A percentile compares a stretch with the other conserved stretches of the same genome.
phyloP scores from a whole-genome alignment of 345 rosid genomes.

The Melaleuca alternifolia region DNA sequence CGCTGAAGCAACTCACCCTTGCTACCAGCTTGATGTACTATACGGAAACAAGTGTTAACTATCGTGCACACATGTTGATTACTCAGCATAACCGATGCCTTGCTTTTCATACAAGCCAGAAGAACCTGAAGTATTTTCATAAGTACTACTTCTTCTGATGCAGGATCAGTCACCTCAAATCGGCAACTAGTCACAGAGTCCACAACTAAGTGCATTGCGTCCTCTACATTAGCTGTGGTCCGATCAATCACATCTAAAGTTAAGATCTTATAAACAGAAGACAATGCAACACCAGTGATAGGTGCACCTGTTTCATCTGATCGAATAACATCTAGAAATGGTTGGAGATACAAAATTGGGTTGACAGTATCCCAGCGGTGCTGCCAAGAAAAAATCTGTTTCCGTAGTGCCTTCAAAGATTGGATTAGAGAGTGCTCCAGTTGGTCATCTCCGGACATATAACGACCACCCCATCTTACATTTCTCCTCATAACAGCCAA shows the following conservation, averaged over 20 bases:
- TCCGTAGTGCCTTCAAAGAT: conserved; percentile 77
- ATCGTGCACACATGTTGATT: conserved; percentile 97
- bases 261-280: conserved; percentile 81
- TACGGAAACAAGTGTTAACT: conserved; percentile 94
- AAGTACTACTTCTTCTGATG: conserved; percentile 93
- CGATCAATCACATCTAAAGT: conserved; percentile 72
- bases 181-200: conserved; percentile 97
- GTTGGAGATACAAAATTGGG: conserved; percentile 79
- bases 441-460: conserved; percentile 90
- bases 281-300: conserved; percentile 85
- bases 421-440: conserved; percentile 86
- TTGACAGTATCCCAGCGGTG: conserved; percentile 80
- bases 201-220: conserved; percentile 87
- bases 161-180: conserved; percentile 97
- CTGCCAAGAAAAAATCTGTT: conserved; percentile 78
- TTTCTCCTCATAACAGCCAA: conserved; percentile 97
- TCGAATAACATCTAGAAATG: conserved; percentile 81
- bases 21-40: conserved; percentile 90
- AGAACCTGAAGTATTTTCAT: conserved; percentile 99
- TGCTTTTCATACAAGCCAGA: conserved; percentile 86
- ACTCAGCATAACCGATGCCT: conserved; percentile 82
- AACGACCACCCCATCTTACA: conserved; percentile 96
- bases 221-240: conserved; percentile 70
- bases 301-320: conserved; percentile 96
- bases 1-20: conserved; percentile 71